These are phyloP conservation scores for Arthroderma sp. DNA, from an alignment of 2,329 filamentous ascomycete genomes.

Conservation along the genomic window DNA sequence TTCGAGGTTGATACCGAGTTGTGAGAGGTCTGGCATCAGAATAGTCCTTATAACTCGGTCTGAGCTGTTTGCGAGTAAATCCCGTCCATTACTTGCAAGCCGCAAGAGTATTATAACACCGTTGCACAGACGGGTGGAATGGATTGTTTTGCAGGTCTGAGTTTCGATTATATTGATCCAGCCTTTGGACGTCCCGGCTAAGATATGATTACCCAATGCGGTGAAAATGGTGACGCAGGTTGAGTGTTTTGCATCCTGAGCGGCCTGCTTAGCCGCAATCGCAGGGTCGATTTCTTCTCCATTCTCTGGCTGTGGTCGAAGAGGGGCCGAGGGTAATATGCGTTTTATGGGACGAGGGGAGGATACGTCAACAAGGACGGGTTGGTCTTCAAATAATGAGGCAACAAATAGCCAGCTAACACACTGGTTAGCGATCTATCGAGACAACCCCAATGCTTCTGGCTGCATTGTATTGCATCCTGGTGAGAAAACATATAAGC, in stretches of 20 bases:
- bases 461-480: background rate
- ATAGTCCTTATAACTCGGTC: constrained; percentile 93
- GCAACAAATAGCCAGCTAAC: constrained; percentile 73
- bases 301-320: constrained; percentile 53
- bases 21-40: constrained; percentile 63
- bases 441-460: too few species aligned
- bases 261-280: constrained; percentile 68
- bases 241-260: constrained; percentile 86
- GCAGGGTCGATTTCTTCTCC: constrained; percentile 49
- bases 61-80: constrained; percentile 82
- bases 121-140: constrained; percentile 76
- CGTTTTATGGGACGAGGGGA: constrained; percentile 59
- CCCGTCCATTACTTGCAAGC: constrained; percentile 69
- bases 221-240: constrained; percentile 90
- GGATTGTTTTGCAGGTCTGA: constrained; percentile 66
- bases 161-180: constrained; percentile 93
- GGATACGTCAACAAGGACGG: constrained; percentile 71
- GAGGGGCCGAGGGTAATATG: constrained; percentile 68
- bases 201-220: constrained; percentile 70
- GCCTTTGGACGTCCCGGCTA: constrained; percentile 88
- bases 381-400: constrained; percentile 86
- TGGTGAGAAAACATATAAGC: background rate
- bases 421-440: background rate
- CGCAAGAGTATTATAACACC: constrained; percentile 82
- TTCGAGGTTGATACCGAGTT: constrained; percentile 50